Conservation (phyloP, 2,329 filamentous ascomycete genomes). For the Penicillium sp. region DNA sequence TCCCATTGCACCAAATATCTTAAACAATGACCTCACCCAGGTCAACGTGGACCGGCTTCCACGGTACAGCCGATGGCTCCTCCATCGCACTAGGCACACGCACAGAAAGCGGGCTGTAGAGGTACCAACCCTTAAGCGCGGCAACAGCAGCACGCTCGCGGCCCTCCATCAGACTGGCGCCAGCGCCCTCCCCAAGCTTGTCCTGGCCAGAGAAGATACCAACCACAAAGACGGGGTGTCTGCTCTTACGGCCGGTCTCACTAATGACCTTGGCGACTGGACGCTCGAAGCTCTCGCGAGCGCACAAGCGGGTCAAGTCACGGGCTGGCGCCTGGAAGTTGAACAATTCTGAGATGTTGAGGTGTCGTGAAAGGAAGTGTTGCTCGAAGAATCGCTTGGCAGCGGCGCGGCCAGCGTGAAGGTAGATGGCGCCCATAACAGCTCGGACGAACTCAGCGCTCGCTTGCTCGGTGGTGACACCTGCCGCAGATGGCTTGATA, state of each 20-base stretch:
- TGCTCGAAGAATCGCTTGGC: slow-evolving; percentile 78
- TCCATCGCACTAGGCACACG: slow-evolving; percentile 70
- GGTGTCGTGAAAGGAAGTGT: slow-evolving; percentile 76
- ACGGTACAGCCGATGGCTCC: slow-evolving; percentile 58
- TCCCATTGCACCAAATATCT: slow-evolving; percentile 20
- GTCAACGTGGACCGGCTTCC: slow-evolving; percentile 68
- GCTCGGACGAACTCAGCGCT: slow-evolving; percentile 77
- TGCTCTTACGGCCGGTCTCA: slow-evolving; percentile 82
- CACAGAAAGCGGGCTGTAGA: slow-evolving; percentile 76
- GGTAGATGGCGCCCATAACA: slow-evolving; percentile 77
- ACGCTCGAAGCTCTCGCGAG: slow-evolving; percentile 80
- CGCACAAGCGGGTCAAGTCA: slow-evolving; percentile 80
- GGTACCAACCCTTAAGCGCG: slow-evolving; percentile 89
- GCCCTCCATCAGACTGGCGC: slow-evolving; percentile 72
- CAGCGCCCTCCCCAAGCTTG: slow-evolving; percentile 88
- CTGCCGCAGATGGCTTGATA: slow-evolving; percentile 31
- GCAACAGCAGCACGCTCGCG: slow-evolving; percentile 77
- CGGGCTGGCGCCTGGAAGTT: slow-evolving; percentile 78
- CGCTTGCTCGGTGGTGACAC: slow-evolving; percentile 56
- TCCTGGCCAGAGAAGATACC: slow-evolving; percentile 90
- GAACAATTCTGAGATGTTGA: slow-evolving; percentile 77
- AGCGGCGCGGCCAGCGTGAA: slow-evolving; percentile 76
- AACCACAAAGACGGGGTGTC: slow-evolving; percentile 87
- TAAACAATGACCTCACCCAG: slow-evolving; percentile 66
- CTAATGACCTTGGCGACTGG: slow-evolving; percentile 84